Percentiles rank a stretch among this genome's conserved stretches.
phyloP scores from a whole-genome alignment of 2,329 filamentous ascomycete genomes.

The Myriosclerotinia duriaeana region DNA sequence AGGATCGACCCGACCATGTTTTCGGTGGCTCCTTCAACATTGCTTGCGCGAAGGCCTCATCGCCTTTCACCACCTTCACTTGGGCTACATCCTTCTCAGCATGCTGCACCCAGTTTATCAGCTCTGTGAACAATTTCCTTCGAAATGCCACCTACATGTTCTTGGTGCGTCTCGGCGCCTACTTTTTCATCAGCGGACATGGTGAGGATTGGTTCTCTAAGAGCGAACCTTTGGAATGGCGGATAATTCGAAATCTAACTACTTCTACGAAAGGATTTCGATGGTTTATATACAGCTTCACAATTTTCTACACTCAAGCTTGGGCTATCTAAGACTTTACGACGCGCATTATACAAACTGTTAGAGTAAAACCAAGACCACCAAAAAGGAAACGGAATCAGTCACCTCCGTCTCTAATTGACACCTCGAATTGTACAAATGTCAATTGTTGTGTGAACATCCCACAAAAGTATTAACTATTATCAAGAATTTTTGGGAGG shows the following conservation, averaged over 20 bases:
- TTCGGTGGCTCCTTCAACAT: conserved; percentile 51
- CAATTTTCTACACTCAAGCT: background rate
- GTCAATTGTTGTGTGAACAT: background rate
- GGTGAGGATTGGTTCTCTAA: background rate
- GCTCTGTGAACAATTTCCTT: background rate
- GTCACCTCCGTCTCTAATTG: background rate
- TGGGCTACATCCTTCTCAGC: background rate
- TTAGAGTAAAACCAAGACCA: background rate
- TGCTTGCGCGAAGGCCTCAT: conserved; percentile 53
- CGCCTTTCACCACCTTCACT: conserved; percentile 42
- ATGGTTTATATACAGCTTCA: background rate
- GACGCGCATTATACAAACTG: background rate
- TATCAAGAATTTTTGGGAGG: too few relatives aligned
- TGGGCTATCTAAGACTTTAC: background rate
- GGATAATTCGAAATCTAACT: background rate
- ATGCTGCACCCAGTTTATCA: background rate
- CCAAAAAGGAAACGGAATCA: conserved; percentile 3
- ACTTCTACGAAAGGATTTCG: background rate
- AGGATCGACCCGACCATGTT: conserved; percentile 42
- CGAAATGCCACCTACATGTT: background rate
- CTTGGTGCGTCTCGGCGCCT: background rate
- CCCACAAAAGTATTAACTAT: background rate
- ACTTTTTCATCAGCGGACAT: conserved; percentile 9
- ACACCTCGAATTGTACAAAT: background rate
- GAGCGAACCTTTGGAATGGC: background rate